Conservation (phyloP, 768 basidiomycete species). For the Pisolithus microcarpus region DNA sequence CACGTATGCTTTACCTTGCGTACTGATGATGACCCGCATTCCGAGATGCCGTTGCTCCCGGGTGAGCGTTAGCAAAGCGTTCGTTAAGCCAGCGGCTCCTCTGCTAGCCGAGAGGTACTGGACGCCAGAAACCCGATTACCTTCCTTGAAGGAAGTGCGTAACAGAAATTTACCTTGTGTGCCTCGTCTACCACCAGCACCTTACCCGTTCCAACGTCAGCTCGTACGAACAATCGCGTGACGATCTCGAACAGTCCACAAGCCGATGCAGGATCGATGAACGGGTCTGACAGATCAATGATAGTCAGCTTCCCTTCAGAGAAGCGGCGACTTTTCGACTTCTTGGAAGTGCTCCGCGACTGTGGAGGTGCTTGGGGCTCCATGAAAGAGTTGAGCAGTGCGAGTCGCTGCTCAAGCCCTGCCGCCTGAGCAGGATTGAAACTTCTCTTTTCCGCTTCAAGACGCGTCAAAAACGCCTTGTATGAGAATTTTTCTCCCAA, state of each 20-base stretch:
- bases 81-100: slow-evolving; percentile 46
- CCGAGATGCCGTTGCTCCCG: slow-evolving; percentile 67
- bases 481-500: slow-evolving; percentile 56
- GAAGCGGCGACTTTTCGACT: slow-evolving; percentile 33
- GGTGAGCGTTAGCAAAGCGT: slow-evolving; percentile 52
- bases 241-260: slow-evolving; percentile 68
- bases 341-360: neutral
- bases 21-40: slow-evolving; percentile 68
- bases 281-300: slow-evolving; percentile 66
- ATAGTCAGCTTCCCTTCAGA: slow-evolving; percentile 53
- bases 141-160: slow-evolving; percentile 24
- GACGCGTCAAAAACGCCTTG: slow-evolving; percentile 36
- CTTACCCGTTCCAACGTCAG: slow-evolving; percentile 55
- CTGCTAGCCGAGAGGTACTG: slow-evolving; percentile 45
- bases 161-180: slow-evolving; percentile 41
- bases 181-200: slow-evolving; percentile 70
- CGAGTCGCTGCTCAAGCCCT: slow-evolving; percentile 57
- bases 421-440: slow-evolving; percentile 53
- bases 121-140: too few species aligned
- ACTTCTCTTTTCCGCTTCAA: slow-evolving; percentile 40
- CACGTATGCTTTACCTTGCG: slow-evolving; percentile 43
- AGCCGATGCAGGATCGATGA: slow-evolving; percentile 59
- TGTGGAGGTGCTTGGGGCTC: slow-evolving; percentile 14
- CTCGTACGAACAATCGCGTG: slow-evolving; percentile 55
- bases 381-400: slow-evolving; percentile 52